These are phyloP conservation scores for Leishmania braziliensis DNA, from an alignment of 208 protist species.

Conservation along the genomic window DNA sequence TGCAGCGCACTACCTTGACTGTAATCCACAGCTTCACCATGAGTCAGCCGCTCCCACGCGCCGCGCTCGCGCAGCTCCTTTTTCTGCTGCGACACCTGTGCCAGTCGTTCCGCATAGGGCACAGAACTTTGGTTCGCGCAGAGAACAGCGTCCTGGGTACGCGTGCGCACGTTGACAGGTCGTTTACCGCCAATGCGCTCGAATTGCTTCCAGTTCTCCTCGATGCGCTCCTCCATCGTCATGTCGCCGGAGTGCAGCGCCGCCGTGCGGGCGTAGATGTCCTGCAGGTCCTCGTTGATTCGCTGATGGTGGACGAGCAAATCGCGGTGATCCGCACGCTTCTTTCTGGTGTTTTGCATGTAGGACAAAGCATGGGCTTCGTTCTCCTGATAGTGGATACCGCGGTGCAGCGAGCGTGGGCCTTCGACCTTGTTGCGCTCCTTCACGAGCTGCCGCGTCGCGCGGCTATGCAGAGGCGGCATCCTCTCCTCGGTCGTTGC, in stretches of 20 bases:
- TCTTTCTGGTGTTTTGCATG: constrained; percentile 45
- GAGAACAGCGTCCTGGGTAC: constrained; percentile 36
- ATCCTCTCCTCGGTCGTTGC: constrained; percentile 25
- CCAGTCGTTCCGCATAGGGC: constrained; percentile 70
- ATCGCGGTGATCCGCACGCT: constrained; percentile 64
- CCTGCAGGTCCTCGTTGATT: constrained; percentile 81
- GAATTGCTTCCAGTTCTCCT: constrained; percentile 81
- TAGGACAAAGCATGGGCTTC: constrained; percentile 38
- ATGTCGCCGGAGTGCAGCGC: constrained; percentile 67
- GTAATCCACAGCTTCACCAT: constrained; percentile 83
- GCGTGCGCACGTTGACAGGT: constrained; percentile 38
- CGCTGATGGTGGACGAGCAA: constrained; percentile 90
- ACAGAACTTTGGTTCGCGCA: constrained; percentile 55
- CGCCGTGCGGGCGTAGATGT: constrained; percentile 79
- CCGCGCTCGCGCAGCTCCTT: constrained; percentile 56
- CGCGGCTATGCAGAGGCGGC: constrained; percentile 78
- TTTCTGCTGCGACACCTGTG: constrained; percentile 58
- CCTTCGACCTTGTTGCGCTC: constrained; percentile 63
- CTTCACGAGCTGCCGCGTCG: constrained; percentile 69
- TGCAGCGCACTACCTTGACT: constrained; percentile 71
- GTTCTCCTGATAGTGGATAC: constrained; percentile 83
- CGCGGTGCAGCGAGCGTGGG: constrained; percentile 77
- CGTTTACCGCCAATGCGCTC: constrained; percentile 81
- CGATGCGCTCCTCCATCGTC: constrained; percentile 91
- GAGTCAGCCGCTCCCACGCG: constrained; percentile 70